Evolutionary conservation across 129 eudicot genomes (phyloP).

Genomic region (Solidago caesia): DNA sequence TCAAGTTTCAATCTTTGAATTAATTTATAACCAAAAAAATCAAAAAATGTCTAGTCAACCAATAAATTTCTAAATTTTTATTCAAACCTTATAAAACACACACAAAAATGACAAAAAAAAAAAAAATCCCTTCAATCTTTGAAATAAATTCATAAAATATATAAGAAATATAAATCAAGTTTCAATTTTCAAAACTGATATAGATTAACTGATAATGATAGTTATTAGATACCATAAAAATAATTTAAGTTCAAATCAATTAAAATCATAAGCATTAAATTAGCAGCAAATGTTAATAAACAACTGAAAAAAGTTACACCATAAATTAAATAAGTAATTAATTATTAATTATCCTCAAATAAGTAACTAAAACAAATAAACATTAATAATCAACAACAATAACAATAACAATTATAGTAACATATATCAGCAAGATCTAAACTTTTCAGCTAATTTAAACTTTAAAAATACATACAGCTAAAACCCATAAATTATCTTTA

Average conservation of each 20-base stretch:
- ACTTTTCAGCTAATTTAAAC: slow-evolving; percentile 18
- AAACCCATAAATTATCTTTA: not conserved
- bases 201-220: too few species aligned
- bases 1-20: not conserved
- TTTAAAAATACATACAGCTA: not conserved
- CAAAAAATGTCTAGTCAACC: too few species aligned
- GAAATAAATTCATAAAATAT: not conserved
- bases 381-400: not conserved
- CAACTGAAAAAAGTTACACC: not conserved
- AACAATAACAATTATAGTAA: not conserved
- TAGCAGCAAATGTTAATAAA: not conserved
- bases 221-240: too few species aligned
- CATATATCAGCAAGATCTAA: slow-evolving; percentile 25
- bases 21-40: not conserved
- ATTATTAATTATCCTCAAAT: too few species aligned
- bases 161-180: not conserved
- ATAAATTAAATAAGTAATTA: too few species aligned
- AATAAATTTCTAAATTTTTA: too few species aligned
- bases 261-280: not conserved
- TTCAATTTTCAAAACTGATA: not conserved
- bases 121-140: too few species aligned
- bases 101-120: too few species aligned
- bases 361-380: not conserved
- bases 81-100: too few species aligned
- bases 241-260: too few species aligned